Conservation (phyloP, 108 stramenopile genomes). For the Cyclostephanos invisitatus region DNA sequence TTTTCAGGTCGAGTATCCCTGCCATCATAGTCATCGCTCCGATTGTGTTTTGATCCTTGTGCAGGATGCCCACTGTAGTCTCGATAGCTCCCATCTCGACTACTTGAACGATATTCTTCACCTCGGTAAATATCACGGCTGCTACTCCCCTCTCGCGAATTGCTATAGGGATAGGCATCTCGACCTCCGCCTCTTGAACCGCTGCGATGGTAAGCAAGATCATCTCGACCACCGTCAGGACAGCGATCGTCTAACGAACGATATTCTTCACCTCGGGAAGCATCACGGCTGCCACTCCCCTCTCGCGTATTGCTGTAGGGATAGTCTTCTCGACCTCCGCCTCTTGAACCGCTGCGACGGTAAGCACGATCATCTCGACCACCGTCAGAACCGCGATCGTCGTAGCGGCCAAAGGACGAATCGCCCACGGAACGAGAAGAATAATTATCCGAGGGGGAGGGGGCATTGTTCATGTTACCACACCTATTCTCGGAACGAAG, state of each 20-base stretch:
- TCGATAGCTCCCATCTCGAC: conserved; percentile 1
- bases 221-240: conserved; percentile 4
- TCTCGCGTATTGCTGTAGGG: not conserved
- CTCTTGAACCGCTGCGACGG: conserved; percentile 19
- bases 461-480: not conserved
- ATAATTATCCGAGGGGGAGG: not conserved
- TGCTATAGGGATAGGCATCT: not conserved
- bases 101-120: conserved; percentile 4
- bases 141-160: not conserved
- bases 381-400: conserved; percentile 11
- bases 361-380: conserved; percentile 15
- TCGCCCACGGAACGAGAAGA: not conserved
- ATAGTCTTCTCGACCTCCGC: conserved; percentile 1
- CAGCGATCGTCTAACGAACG: conserved; percentile 1
- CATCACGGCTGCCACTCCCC: not conserved
- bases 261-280: not conserved
- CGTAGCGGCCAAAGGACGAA: conserved; percentile 4
- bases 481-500: not conserved
- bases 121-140: conserved; percentile 4
- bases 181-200: conserved; percentile 9
- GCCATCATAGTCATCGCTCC: conserved; percentile 2
- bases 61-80: conserved; percentile 1
- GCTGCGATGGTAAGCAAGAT: conserved; percentile 15
- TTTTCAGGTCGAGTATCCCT: conserved; percentile 5
- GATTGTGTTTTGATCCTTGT: not conserved